Conservation (phyloP, 2,329 filamentous ascomycete species). For the Dactylellina sp. region DNA sequence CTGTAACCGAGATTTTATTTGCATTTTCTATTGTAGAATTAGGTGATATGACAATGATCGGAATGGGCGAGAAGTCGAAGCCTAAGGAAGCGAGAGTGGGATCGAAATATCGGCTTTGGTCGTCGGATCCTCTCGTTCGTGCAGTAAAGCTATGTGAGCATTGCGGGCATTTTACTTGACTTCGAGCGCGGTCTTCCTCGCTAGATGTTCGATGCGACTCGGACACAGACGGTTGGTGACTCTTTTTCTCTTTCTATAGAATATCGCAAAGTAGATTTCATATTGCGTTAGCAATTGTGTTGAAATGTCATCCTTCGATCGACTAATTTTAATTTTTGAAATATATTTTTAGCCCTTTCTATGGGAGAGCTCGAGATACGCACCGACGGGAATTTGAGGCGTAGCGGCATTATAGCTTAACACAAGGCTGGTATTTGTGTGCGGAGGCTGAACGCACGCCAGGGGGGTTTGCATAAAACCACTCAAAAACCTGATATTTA, state of each 20-base stretch:
- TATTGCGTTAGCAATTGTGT: background rate
- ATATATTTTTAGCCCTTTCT: no score
- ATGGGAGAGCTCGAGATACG: conserved; percentile 10
- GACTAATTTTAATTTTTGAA: background rate
- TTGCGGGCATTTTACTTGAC: conserved; percentile 50
- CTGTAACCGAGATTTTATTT: conserved; percentile 40
- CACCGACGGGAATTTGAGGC: conserved; percentile 51
- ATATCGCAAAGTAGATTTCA: background rate
- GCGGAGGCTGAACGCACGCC: conserved; percentile 1
- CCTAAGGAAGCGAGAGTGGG: conserved; percentile 32
- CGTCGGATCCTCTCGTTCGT: conserved; percentile 39
- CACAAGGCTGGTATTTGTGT: conserved; percentile 14
- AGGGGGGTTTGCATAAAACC: background rate
- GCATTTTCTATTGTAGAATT: conserved; percentile 48
- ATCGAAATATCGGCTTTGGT: conserved; percentile 34
- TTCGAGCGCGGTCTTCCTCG: conserved; percentile 42
- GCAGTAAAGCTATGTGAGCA: conserved; percentile 40
- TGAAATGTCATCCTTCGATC: no score
- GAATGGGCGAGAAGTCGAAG: conserved; percentile 50
- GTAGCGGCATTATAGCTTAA: conserved; percentile 52
- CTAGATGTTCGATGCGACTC: conserved; percentile 43
- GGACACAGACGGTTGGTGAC: conserved; percentile 30
- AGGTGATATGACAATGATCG: conserved; percentile 49
- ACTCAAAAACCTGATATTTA: background rate
- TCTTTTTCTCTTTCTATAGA: conserved; percentile 47